Base-by-base conservation (phyloP, 108 stramenopile genomes). In the Bacterosira constricta region DNA sequence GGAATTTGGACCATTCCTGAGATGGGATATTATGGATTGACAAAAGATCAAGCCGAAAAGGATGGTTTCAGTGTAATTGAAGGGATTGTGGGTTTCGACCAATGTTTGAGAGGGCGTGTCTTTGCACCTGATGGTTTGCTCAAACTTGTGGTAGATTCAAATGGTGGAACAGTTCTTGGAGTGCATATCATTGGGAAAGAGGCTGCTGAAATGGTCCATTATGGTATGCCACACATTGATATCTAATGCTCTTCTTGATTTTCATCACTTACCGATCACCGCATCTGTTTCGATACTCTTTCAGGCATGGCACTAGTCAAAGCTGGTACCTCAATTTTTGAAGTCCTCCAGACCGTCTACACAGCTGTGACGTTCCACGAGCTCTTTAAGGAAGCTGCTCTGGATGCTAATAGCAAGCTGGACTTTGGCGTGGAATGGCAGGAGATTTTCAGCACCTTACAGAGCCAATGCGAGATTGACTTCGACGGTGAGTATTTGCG, bases 1-100 rank as follows among this genome's bases (percentile, higher is more conserved):
- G 71, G 71, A 25, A 50, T 72, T 10, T 72, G 71, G 71, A 65
- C 71, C 23, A 72, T 44, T 15, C 71, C 71, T 1, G 71, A 72
- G 42, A 65, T 72, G 46, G 71, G 46, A 21, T 60, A 42, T 21
- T 72, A 30, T 35, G 71, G 71, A 2, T n/a, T 72, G 18, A 65
- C 71, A 30, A 42, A 52, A 39, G 63, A 61, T 1, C 59, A 44
- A 34, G 71, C 71, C 2, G 63, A 65, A 25, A 31, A 64, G 6
- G 39, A 49, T 15, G 71, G 71, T 27, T 41, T 31, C 13, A 35
- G 17, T 35, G 58, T 65, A 29, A 30, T 53, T 18, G 71, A 72
- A 53, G 71, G 57, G 10, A 37, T 52, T 0, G 71, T 51, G 15
- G n/a, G 20, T 17, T 72, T 65, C 37, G 39, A 60, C 17, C 31